Evolutionary conservation across 2,329 filamentous ascomycete genomes (phyloP), one percentile per base, ranked within the genome.

Genomic region (Phaeosphaeria sp.): DNA sequence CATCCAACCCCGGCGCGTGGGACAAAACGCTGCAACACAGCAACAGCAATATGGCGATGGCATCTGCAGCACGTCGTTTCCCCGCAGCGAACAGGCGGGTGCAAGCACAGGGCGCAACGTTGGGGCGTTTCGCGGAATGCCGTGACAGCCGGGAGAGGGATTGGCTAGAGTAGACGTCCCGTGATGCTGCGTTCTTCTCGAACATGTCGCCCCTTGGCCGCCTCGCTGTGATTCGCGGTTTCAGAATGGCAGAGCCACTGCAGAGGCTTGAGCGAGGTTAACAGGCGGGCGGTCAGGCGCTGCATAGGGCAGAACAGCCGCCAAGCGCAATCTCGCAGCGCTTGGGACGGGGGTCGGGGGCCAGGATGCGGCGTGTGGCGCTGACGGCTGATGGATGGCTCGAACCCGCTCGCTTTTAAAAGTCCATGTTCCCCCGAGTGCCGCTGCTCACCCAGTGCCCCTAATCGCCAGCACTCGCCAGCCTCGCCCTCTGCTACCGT

Each of bases 291-390:
- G 57, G 49, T 49, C 33, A 54, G 55, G 55, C 44, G 56, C 60
- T 49, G 59, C 57, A 55, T 61, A 59, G 49, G 61, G 55, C 51
- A 63, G 51, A 55, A 49, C 61, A 56, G 46, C 57, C 57, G 68
- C 66, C 65, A 71, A 69, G 66, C 53, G 53, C 54, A 71, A 71
- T 69, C 60, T 71, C 64, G 60, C 53, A 22, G 43, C 43, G 42
- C 60, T 60, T 17, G 15, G 54, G 53, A 48, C 53, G 55, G 54
- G 57, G 43, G 56, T 55, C 54, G 36, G 53, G 56, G 39, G 39
- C 49, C 24, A 44, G 49, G 39, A 57, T 64, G 55, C 58, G 43
- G 47, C 54, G 52, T 66, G 59, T 60, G 61, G 52, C 51, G 59
- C 61, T 67, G 66, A 64, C 59, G 60, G 60, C 63, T 64, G 59